These are phyloP conservation scores for Monosporascus cannonballus DNA, from an alignment of 2,329 filamentous ascomycete species.

Conservation along the genomic window DNA sequence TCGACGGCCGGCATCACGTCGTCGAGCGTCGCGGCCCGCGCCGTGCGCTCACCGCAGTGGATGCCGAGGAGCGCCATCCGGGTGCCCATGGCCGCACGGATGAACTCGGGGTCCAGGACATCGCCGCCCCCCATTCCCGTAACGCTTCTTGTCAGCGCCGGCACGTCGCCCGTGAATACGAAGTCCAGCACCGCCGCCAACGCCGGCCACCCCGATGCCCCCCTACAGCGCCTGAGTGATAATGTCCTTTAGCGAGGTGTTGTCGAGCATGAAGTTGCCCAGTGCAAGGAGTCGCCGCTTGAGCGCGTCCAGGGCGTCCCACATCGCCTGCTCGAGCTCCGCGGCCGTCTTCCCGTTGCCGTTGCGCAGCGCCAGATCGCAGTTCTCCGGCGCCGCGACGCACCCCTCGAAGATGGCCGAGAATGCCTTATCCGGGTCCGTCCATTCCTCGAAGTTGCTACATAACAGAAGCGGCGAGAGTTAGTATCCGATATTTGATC, in stretches of 20 bases:
- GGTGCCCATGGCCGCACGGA: neutral
- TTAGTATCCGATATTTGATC: neutral
- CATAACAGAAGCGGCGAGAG: neutral
- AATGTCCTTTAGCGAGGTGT: slow-evolving; percentile 14
- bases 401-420: slow-evolving; percentile 22
- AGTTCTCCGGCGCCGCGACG: slow-evolving; percentile 17
- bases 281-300: slow-evolving; percentile 21
- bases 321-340: slow-evolving; percentile 35
- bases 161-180: slow-evolving; percentile 5
- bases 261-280: slow-evolving; percentile 17
- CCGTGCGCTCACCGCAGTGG: slow-evolving; percentile 12
- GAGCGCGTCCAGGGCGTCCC: slow-evolving; percentile 20
- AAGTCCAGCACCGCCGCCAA: slow-evolving; percentile 8
- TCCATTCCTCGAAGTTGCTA: slow-evolving; percentile 19
- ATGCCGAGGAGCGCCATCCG: slow-evolving; percentile 7
- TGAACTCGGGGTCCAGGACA: neutral
- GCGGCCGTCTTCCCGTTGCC: slow-evolving; percentile 23
- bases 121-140: neutral
- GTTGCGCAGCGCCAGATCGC: slow-evolving; percentile 19
- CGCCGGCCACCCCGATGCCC: slow-evolving; percentile 10
- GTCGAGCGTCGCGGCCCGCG: neutral
- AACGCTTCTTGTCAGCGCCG: neutral
- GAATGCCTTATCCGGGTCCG: slow-evolving; percentile 22
- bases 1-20: slow-evolving; percentile 5
- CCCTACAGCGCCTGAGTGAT: slow-evolving; percentile 15